Base-by-base conservation (phyloP, 108 stramenopile species). In the Pseudonitzschia delicatissima region DNA sequence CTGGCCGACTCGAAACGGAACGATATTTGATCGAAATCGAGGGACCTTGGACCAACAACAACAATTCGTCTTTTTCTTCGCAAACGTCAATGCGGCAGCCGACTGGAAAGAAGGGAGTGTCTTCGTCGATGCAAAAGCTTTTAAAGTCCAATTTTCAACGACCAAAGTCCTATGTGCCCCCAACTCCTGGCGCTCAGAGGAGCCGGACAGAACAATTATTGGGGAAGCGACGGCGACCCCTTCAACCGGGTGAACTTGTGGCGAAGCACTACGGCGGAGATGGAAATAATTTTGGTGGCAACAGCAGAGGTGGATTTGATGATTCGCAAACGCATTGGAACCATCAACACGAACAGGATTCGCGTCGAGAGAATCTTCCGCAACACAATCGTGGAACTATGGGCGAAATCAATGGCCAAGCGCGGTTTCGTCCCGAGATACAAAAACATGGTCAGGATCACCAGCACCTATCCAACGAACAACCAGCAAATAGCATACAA, bases 121-220 rank as follows among this genome's bases (percentile, higher is more conserved):
- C 23, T 40, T 28, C 31, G 25, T 52, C 71, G 17, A 90, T 93
- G 88, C 75, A 81, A 51, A 87, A 85, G 65, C 31, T 93, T 21
- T 45, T 88, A 3, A 13, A 25, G 0, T 70, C 40, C 3, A 93
- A 93, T 45, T 93, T 80, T 68, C 85, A 79, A 64, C 78, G 66
- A 34, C 87, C 87, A 7, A 26, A 42, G 2, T 48, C 58, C 15
- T 62, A 68, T 34, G 44, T 79, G 12, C 87, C 87, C 15, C 66
- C 78, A 8, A 82, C 72, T 64, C 83, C 73, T 2, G 44, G 71
- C 4, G 2, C 20, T 25, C 48, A 62, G 8, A 36, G 62, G 6
- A 49, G 47, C 44, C 39, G 68, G 13, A 35, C 31, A 31, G 67
- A 69, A 45, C 44, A 31, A 18, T 39, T 68, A 21, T 23, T 62